Evolutionary conservation across 2,329 filamentous ascomycete species (phyloP).

Genomic region (Cladophialophora bantiana): DNA sequence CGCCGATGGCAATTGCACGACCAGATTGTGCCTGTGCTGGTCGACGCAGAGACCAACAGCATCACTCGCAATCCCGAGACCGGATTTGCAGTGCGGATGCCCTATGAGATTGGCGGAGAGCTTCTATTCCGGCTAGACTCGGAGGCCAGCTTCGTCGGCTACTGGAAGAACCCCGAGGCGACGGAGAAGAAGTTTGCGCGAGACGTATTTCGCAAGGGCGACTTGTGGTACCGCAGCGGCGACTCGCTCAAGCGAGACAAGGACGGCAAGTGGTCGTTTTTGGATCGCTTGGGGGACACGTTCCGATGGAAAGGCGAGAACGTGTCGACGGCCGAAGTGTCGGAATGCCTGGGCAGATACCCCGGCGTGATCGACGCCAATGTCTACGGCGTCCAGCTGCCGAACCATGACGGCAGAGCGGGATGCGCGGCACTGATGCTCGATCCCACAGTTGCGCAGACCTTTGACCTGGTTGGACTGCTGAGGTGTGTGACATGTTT

Average conservation of each 20-base stretch:
- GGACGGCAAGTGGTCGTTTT: conserved; percentile 78
- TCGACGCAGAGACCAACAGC: conserved; percentile 71
- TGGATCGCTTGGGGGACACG: conserved; percentile 66
- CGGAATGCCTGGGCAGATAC: conserved; percentile 73
- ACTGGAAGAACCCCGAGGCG: conserved; percentile 75
- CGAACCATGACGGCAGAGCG: conserved; percentile 82
- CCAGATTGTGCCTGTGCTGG: conserved; percentile 68
- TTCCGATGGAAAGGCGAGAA: conserved; percentile 75
- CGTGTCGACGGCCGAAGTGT: conserved; percentile 80
- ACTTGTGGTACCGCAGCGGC: conserved; percentile 82
- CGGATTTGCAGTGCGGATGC: conserved; percentile 67
- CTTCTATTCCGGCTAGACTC: conserved; percentile 73
- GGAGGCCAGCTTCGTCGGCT: conserved; percentile 74
- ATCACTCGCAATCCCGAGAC: conserved; percentile 70
- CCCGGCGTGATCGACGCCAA: conserved; percentile 75
- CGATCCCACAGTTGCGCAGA: conserved; percentile 46
- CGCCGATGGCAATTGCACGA: conserved; percentile 61
- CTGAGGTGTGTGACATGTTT: conserved; percentile 65
- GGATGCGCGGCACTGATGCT: conserved; percentile 77
- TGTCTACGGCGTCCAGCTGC: conserved; percentile 81
- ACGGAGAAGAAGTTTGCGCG: conserved; percentile 76
- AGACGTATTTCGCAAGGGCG: conserved; percentile 74
- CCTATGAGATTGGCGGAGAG: conserved; percentile 75
- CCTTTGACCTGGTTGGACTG: conserved; percentile 67
- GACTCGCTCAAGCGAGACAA: conserved; percentile 75